Percentiles rank a stretch among this genome's conserved stretches.
Evolutionary conservation across 495 filamentous ascomycete genomes (phyloP).

Genomic region (Hamigera avellanea): DNA sequence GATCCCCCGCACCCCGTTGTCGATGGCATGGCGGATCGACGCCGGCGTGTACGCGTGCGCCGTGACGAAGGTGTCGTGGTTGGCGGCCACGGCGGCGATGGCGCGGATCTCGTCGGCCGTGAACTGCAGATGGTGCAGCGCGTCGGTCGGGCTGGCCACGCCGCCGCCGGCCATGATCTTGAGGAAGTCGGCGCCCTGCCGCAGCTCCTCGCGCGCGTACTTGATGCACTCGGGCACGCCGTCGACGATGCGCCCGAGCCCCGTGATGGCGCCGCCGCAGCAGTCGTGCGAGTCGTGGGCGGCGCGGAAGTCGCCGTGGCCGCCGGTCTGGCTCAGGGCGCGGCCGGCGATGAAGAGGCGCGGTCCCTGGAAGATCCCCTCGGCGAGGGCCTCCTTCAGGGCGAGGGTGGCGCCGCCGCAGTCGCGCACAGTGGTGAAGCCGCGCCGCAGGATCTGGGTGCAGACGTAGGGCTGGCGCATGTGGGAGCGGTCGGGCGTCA

Average conservation of each 20-base stretch:
- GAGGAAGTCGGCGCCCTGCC: conserved; percentile 42
- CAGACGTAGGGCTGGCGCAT: conserved; percentile 35
- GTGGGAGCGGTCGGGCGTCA: conserved; percentile 9
- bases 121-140: conserved; percentile 39
- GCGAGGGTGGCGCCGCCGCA: conserved; percentile 39
- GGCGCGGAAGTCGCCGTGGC: conserved; percentile 37
- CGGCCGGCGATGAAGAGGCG: conserved; percentile 35
- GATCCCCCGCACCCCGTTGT: conserved; percentile 43
- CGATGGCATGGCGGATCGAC: conserved; percentile 39
- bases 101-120: conserved; percentile 39
- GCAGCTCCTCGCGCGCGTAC: conserved; percentile 38
- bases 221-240: conserved; percentile 39
- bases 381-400: conserved; percentile 38
- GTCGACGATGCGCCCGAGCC: conserved; percentile 32
- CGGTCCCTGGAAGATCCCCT: conserved; percentile 35
- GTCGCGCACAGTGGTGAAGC: conserved; percentile 42
- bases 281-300: conserved; percentile 25
- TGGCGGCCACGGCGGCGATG: conserved; percentile 32
- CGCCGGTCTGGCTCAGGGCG: conserved; percentile 41
- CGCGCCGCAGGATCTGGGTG: conserved; percentile 36
- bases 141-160: conserved; percentile 39
- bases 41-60: conserved; percentile 42
- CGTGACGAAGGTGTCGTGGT: conserved; percentile 41
- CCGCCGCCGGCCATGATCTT: conserved; percentile 48
- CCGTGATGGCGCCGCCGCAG: conserved; percentile 25